These are phyloP conservation scores for Malus asiatica DNA, from an alignment of 306 rosid species.

Conservation along the genomic window DNA sequence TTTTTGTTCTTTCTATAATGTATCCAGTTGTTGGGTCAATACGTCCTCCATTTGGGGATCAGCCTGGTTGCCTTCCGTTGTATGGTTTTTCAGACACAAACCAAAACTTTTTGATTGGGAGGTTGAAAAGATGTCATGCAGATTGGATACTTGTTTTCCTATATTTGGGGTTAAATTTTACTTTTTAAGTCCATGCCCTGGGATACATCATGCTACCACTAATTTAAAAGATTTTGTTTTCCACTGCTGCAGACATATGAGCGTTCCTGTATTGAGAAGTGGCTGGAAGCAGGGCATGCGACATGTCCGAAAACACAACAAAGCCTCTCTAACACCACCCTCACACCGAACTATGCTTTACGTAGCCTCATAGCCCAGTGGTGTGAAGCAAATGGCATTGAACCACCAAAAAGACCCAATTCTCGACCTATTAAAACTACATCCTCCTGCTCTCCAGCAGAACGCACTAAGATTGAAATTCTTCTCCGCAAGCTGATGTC, in stretches of 20 bases:
- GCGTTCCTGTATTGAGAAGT: conserved; percentile 87
- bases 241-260: conserved; percentile 78
- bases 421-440: conserved; percentile 50
- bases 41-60: neutral
- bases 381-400: conserved; percentile 96
- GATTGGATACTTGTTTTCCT: conserved; percentile 3
- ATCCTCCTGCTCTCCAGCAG: conserved; percentile 74
- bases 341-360: conserved; percentile 89
- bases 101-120: neutral
- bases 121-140: conserved; percentile 3
- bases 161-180: neutral
- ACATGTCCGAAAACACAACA: conserved; percentile 97
- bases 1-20: conserved; percentile 14
- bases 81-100: neutral
- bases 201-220: conserved; percentile 3
- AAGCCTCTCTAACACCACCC: conserved; percentile 56
- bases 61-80: neutral
- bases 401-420: conserved; percentile 81
- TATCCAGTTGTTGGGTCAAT: conserved; percentile 2
- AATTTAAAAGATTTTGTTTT: conserved; percentile 19
- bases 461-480: conserved; percentile 58
- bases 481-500: conserved; percentile 67
- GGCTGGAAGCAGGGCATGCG: conserved; percentile 81
- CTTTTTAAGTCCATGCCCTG: conserved; percentile 6
- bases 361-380: conserved; percentile 93